phyloP scores from a whole-genome alignment of 2,329 filamentous ascomycete genomes.

The Acephala macrosclerotiorum region DNA sequence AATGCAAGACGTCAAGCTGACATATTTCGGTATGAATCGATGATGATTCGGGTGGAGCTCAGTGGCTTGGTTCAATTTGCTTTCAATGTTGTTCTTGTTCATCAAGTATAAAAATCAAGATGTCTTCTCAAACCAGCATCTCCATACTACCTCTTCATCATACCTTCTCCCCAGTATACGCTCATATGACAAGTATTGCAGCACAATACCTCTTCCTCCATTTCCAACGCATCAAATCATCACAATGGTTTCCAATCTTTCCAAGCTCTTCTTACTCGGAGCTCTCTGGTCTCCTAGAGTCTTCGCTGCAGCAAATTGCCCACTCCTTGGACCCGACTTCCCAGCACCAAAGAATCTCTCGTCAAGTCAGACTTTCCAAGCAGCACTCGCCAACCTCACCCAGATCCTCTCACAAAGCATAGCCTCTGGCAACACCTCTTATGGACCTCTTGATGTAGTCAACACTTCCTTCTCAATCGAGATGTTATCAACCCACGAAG shows the following conservation, averaged over 20 bases:
- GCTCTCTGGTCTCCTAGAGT: neutral
- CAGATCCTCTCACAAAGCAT: constrained; percentile 21
- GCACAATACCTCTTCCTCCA: neutral
- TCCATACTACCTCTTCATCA: neutral
- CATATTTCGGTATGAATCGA: neutral
- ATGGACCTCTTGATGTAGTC: constrained; percentile 23
- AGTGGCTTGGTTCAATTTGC: constrained; percentile 2
- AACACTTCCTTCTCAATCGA: constrained; percentile 49
- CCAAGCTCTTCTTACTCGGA: constrained; percentile 14
- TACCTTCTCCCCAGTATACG: neutral
- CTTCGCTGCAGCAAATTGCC: constrained; percentile 17
- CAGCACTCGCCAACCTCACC: constrained; percentile 26
- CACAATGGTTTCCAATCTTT: constrained; percentile 14
- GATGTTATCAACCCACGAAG: constrained; percentile 47
- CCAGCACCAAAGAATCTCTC: constrained; percentile 24
- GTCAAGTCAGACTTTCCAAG: constrained; percentile 20
- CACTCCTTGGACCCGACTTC: constrained; percentile 23
- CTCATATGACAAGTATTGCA: neutral
- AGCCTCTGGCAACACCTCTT: constrained; percentile 22
- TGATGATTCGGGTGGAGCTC: neutral
- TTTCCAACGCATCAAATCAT: neutral
- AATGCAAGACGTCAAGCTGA: neutral
- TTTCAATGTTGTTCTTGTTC: neutral
- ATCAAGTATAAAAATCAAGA: neutral
- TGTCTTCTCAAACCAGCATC: neutral